Evolutionary conservation across 2,329 filamentous ascomycete species (phyloP), one percentile per base, ranked within the genome.

Genomic region (Juglanconis oblonga): DNA sequence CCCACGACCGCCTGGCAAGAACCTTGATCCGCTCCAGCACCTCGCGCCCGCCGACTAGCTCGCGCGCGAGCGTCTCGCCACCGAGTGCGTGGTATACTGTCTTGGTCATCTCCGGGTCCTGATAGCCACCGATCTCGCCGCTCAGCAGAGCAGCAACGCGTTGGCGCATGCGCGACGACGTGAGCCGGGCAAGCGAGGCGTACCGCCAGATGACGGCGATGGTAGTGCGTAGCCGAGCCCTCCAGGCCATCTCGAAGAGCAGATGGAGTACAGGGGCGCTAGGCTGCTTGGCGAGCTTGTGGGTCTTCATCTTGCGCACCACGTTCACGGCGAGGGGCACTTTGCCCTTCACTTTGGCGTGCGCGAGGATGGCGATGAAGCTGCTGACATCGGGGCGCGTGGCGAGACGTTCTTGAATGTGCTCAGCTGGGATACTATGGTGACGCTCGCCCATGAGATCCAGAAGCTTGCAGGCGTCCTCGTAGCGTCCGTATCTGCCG

Each of bases 221-320:
- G 35, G 68, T 58, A 52, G 72, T 70, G 10, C 72, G 69, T 24
- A 73, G 69, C 44, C 69, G 70, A 3, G 70, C 63, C 17, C 57
- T 62, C 62, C 74, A 69, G 13, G 75, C 73, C 31, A 79, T 67
- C 6, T 67, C 62, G 59, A 78, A 74, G 51, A 82, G 72, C 11
- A 70, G 62, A 40, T 71, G 62, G 64, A 76, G 79, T 0, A 74
- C 74, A 13, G 67, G 48, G 5, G 64, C 55, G 59, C 76, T 68
- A 10, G 71, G 70, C 32, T 50, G 53, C 5, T 51, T 48, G 7
- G 29, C 7, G n/a, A 9, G 5, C 17, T 31, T 31, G 3, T 45
- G 48, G 17, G 62, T 54, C 13, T 69, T 67, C 62, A 73, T 69
- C 52, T 64, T 60, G 45, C 60, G 61, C n/a, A 73, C 7, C 3